Evolutionary conservation across 768 basidiomycete genomes (phyloP).

Genomic region (Filobasidium wieringae): DNA sequence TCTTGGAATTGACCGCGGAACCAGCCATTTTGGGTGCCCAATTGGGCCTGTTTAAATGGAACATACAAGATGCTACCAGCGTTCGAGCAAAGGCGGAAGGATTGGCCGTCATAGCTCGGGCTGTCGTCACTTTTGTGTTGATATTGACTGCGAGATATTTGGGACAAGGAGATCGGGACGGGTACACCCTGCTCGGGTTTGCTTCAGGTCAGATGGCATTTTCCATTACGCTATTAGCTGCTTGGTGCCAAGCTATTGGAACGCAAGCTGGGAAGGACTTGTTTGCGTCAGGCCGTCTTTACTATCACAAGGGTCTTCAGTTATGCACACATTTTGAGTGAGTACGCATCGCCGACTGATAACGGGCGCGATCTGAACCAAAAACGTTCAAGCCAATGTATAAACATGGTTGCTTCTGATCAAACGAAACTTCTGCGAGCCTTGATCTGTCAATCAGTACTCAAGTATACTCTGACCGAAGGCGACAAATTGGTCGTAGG

Average conservation of each 20-base stretch:
- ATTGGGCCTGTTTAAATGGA: constrained; percentile 25
- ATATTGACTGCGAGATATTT: constrained; percentile 41
- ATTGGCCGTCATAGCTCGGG: constrained; percentile 60
- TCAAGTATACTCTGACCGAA: constrained; percentile 93
- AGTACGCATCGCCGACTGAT: too few relatives aligned
- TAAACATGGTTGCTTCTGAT: too few relatives aligned
- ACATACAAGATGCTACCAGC: constrained; percentile 49
- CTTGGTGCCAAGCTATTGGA: too few relatives aligned
- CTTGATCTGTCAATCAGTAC: constrained; percentile 74
- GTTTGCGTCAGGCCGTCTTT: too few relatives aligned
- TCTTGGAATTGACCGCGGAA: constrained; percentile 68
- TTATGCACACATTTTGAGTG: too few relatives aligned
- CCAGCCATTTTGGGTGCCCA: constrained; percentile 69
- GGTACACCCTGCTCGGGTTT: constrained; percentile 64
- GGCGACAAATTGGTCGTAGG: constrained; percentile 86
- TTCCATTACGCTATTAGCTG: constrained; percentile 34
- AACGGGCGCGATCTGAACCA: too few relatives aligned
- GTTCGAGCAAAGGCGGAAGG: constrained; percentile 79
- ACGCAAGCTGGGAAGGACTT: too few relatives aligned
- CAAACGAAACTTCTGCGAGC: constrained; percentile 61
- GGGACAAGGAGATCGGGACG: constrained; percentile 18
- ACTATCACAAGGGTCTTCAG: too few relatives aligned
- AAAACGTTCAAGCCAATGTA: too few relatives aligned
- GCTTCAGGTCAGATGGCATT: constrained; percentile 75
- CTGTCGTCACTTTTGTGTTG: constrained; percentile 56